Evolutionary conservation across 73 alveolate species (phyloP).

Genomic region (Paramecium biaurelia): DNA sequence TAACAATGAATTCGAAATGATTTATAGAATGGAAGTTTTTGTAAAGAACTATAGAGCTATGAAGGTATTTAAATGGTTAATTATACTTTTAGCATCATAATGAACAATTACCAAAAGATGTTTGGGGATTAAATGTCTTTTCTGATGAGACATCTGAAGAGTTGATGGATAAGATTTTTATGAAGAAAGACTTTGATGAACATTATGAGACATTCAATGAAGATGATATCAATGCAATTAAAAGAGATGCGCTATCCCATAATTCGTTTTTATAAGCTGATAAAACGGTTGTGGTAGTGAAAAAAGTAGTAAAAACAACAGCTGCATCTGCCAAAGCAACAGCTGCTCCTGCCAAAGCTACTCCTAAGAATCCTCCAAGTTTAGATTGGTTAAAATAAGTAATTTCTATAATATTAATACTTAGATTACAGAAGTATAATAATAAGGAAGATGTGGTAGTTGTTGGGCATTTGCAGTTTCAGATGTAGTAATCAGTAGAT

Average conservation of each 20-base stretch:
- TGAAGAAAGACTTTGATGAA: constrained; percentile 8
- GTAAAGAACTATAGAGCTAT: not conserved
- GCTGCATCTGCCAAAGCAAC: not conserved
- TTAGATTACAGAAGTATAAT: not conserved
- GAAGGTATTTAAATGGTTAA: not conserved
- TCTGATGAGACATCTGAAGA: not conserved
- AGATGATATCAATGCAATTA: not conserved
- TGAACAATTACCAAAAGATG: constrained; percentile 24
- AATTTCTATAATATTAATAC: not conserved
- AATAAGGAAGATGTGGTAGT: constrained; percentile 29
- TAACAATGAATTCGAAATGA: constrained; percentile 4
- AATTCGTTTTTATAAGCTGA: constrained; percentile 4
- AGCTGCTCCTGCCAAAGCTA: not conserved
- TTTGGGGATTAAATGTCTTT: constrained; percentile 21
- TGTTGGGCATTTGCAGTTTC: constrained; percentile 39
- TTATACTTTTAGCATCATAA: not conserved
- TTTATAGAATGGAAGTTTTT: constrained; percentile 3
- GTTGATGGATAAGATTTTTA: not conserved
- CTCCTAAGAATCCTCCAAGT: not conserved
- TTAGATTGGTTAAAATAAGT: constrained; percentile 12
- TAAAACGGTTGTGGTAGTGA: not conserved
- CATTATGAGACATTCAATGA: not conserved
- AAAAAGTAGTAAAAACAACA: not conserved
- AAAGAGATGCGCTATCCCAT: not conserved
- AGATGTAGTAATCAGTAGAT: constrained; percentile 5